These are phyloP conservation scores for Aspergillus persii DNA, from an alignment of 2,329 filamentous ascomycete species.

Conservation along the genomic window DNA sequence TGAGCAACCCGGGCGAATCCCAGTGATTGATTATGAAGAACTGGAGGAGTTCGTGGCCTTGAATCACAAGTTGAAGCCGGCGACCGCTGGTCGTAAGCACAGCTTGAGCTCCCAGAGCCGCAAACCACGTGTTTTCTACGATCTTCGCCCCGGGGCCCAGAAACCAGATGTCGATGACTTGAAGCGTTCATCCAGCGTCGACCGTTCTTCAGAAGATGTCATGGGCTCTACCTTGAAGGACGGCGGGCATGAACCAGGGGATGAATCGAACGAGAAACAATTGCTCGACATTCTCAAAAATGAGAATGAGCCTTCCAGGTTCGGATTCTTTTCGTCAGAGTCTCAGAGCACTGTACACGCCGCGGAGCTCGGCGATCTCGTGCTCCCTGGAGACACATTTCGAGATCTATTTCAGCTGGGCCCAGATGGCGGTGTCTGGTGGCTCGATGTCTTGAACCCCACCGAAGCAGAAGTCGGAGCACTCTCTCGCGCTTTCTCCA, in stretches of 20 bases:
- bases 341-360: conserved; percentile 92
- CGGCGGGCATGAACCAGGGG: conserved; percentile 34
- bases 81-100: conserved; percentile 35
- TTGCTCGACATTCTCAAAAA: conserved; percentile 38
- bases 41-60: conserved; percentile 85
- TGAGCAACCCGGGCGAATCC: conserved; percentile 72
- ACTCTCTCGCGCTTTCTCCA: conserved; percentile 90
- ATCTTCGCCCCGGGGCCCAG: conserved; percentile 52
- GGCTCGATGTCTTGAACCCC: conserved; percentile 90
- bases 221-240: conserved; percentile 22
- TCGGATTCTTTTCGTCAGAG: conserved; percentile 95
- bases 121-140: conserved; percentile 58
- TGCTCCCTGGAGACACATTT: conserved; percentile 86
- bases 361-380: conserved; percentile 79
- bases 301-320: conserved; percentile 68
- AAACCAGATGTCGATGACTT: conserved; percentile 34
- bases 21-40: conserved; percentile 87
- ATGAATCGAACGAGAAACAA: conserved; percentile 33
- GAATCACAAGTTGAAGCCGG: conserved; percentile 49
- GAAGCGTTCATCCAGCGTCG: conserved; percentile 31
- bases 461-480: conserved; percentile 83
- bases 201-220: conserved; percentile 30
- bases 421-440: conserved; percentile 84
- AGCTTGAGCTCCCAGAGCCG: conserved; percentile 52
- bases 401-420: conserved; percentile 78